These are phyloP conservation scores for Verticillium isaacii DNA, from an alignment of 2,329 filamentous ascomycete genomes.

Conservation along the genomic window DNA sequence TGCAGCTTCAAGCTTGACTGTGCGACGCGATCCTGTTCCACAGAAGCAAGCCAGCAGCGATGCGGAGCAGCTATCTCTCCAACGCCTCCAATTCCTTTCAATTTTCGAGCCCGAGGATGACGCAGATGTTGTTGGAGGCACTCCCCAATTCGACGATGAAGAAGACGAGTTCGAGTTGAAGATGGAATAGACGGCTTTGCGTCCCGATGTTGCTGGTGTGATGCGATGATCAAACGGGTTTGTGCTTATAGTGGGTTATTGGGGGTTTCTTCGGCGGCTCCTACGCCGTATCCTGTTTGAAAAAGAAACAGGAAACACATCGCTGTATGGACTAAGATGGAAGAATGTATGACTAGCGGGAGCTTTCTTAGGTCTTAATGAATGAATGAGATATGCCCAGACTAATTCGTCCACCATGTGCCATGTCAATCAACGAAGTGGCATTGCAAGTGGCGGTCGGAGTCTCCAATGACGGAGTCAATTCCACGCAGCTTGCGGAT, in stretches of 20 bases:
- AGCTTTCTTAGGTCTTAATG: not conserved
- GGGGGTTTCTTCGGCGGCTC: not conserved
- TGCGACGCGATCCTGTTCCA: slow-evolving; percentile 9
- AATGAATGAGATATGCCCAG: slow-evolving; percentile 1
- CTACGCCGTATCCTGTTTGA: not conserved
- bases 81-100: slow-evolving; percentile 48
- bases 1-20: not conserved
- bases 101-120: slow-evolving; percentile 52
- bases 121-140: slow-evolving; percentile 31
- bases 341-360: not conserved
- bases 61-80: slow-evolving; percentile 20
- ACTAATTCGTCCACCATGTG: not conserved
- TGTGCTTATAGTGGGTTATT: not conserved
- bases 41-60: slow-evolving; percentile 19
- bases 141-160: slow-evolving; percentile 33
- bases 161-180: slow-evolving; percentile 54
- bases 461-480: too few species aligned
- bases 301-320: not conserved
- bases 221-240: not conserved
- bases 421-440: too few species aligned
- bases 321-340: not conserved
- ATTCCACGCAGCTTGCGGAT: too few species aligned
- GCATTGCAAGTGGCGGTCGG: too few species aligned
- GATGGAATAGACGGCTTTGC: slow-evolving; percentile 19
- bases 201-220: not conserved